Evolutionary conservation across 2,329 filamentous ascomycete species (phyloP).

Genomic region (Aphanoascus verrucosus): DNA sequence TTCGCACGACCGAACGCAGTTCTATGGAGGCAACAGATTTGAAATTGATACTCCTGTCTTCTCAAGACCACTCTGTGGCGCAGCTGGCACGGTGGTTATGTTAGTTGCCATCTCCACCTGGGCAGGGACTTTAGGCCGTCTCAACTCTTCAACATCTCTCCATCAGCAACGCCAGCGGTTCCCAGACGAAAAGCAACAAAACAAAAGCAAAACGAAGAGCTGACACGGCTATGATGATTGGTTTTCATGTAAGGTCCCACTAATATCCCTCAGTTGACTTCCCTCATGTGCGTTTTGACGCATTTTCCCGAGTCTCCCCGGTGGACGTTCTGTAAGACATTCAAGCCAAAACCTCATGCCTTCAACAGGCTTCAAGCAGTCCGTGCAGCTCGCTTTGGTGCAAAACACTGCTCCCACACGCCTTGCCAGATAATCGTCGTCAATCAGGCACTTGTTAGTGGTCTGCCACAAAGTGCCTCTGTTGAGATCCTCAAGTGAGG

Average conservation of each 20-base stretch:
- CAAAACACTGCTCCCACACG: neutral
- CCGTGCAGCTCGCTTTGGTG: conserved; percentile 2
- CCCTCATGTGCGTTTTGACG: neutral
- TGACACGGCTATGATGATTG: neutral
- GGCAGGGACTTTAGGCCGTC: no score
- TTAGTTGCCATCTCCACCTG: no score
- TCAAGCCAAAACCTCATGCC: neutral
- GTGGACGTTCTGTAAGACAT: neutral
- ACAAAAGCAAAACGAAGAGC: neutral
- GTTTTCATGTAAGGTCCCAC: conserved; percentile 6
- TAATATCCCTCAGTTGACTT: neutral
- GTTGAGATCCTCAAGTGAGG: neutral
- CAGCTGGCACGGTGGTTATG: neutral
- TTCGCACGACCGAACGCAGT: neutral
- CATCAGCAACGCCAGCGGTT: neutral
- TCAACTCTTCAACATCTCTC: no score
- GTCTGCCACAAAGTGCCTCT: neutral
- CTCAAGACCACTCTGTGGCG: neutral
- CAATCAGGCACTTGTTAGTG: no score
- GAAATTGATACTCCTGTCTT: neutral
- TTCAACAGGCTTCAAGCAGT: neutral
- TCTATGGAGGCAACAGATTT: neutral
- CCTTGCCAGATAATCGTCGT: no score
- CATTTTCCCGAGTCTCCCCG: conserved; percentile 5
- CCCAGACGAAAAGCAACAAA: neutral